Evolutionary conservation across 768 basidiomycete species (phyloP).

Genomic region (Serendipita sp.): DNA sequence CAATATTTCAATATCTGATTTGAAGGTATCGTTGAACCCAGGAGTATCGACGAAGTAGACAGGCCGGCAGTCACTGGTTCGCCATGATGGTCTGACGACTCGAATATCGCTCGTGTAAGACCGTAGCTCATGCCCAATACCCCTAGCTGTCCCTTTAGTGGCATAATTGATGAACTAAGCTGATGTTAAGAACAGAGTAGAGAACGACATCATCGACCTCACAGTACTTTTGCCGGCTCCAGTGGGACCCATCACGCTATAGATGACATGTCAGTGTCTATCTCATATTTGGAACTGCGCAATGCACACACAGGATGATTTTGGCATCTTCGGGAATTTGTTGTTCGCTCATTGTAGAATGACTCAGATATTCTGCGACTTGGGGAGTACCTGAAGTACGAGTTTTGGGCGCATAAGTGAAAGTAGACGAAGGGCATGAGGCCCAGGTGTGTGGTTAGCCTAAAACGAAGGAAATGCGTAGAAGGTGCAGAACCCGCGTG

Average conservation of each 20-base stretch:
- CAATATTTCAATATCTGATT: slow-evolving; percentile 15
- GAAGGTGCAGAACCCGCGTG: no score
- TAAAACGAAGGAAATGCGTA: no score
- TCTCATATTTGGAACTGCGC: no score
- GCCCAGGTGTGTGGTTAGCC: no score
- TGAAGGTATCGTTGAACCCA: slow-evolving; percentile 15
- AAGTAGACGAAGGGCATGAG: no score
- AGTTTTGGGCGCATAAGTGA: no score
- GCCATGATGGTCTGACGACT: neutral
- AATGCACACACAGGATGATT: no score
- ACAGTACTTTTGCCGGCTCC: neutral
- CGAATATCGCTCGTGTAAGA: neutral
- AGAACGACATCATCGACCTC: neutral
- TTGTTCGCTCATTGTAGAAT: no score
- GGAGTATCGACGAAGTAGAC: slow-evolving; percentile 15
- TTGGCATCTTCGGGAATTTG: no score
- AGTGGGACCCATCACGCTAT: neutral
- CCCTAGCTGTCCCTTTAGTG: neutral
- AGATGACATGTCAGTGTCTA: no score
- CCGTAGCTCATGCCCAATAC: neutral
- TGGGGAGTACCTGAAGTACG: no score
- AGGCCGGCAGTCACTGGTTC: neutral
- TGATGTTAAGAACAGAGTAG: neutral
- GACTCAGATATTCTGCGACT: no score
- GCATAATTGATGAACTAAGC: neutral